Percentiles rank a stretch among this genome's conserved stretches.
phyloP scores from a whole-genome alignment of 129 eudicot species.

The Escallonia rubra region DNA sequence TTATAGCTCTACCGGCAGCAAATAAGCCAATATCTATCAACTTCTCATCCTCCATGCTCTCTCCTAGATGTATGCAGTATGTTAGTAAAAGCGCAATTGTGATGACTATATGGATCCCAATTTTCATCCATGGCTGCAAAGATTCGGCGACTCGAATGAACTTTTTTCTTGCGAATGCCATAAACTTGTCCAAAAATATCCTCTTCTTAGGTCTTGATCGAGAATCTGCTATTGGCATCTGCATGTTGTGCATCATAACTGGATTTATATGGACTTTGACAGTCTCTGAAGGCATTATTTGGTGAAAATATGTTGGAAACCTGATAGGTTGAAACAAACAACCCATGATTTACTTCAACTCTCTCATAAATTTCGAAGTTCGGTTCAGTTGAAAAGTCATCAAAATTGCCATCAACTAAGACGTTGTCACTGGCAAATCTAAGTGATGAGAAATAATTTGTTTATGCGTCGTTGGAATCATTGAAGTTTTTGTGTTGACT shows the following conservation, averaged over 20 bases:
- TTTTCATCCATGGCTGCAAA: too few species aligned
- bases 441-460: neutral
- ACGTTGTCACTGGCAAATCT: conserved; percentile 1
- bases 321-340: conserved; percentile 23
- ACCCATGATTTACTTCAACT: conserved; percentile 17
- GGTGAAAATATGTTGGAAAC: conserved; percentile 20
- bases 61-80: neutral
- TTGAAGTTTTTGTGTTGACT: conserved; percentile 6
- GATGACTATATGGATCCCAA: too few species aligned
- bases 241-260: neutral
- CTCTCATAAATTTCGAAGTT: conserved; percentile 13
- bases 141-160: too few species aligned
- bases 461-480: neutral
- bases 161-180: conserved; percentile 8
- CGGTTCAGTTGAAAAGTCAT: conserved; percentile 15
- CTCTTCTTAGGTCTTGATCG: neutral
- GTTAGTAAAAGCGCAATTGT: too few species aligned
- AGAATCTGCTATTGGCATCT: neutral
- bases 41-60: neutral
- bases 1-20: too few species aligned
- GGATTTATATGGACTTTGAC: conserved; percentile 18
- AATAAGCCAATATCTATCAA: too few species aligned
- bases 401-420: conserved; percentile 11
- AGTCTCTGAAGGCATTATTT: conserved; percentile 18
- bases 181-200: neutral